These are phyloP conservation scores for Fusarium sp. DNA, from an alignment of 2,329 filamentous ascomycete species.

Conservation along the genomic window DNA sequence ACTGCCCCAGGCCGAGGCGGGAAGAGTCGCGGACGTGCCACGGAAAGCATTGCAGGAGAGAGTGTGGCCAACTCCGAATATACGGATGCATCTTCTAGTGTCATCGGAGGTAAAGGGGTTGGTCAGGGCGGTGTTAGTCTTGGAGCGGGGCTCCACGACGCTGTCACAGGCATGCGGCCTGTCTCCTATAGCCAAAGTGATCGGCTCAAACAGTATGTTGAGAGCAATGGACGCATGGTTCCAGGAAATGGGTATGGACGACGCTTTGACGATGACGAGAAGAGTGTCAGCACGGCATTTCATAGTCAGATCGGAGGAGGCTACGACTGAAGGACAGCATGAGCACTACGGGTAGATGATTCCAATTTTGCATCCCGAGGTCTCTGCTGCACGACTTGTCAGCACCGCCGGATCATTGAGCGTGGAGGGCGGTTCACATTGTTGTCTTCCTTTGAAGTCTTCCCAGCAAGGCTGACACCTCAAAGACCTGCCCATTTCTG, in stretches of 20 bases:
- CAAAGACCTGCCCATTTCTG: conserved; percentile 26
- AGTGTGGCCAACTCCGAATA: conserved; percentile 91
- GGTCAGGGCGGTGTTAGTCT: conserved; percentile 90
- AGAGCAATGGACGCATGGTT: conserved; percentile 78
- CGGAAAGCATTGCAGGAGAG: conserved; percentile 87
- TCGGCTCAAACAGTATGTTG: conserved; percentile 92
- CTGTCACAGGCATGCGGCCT: conserved; percentile 71
- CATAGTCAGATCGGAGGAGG: conserved; percentile 86
- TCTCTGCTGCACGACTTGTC: conserved; percentile 38
- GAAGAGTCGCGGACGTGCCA: conserved; percentile 72
- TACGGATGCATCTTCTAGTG: conserved; percentile 82
- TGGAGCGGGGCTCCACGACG: conserved; percentile 78
- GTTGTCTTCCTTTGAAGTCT: conserved; percentile 37
- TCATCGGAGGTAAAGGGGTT: conserved; percentile 77
- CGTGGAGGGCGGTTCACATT: conserved; percentile 28
- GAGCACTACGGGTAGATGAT: conserved; percentile 43
- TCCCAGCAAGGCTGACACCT: conserved; percentile 33
- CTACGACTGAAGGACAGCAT: conserved; percentile 57
- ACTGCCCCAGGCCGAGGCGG: conserved; percentile 67
- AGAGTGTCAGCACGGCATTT: conserved; percentile 96
- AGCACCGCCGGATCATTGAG: conserved; percentile 32
- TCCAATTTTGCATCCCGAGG: conserved; percentile 43
- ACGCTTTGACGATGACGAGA: conserved; percentile 88
- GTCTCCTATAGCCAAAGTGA: conserved; percentile 72
- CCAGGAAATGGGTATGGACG: conserved; percentile 75